Evolutionary conservation across 768 basidiomycete species (phyloP).

Genomic region (Calvatia gigantea): DNA sequence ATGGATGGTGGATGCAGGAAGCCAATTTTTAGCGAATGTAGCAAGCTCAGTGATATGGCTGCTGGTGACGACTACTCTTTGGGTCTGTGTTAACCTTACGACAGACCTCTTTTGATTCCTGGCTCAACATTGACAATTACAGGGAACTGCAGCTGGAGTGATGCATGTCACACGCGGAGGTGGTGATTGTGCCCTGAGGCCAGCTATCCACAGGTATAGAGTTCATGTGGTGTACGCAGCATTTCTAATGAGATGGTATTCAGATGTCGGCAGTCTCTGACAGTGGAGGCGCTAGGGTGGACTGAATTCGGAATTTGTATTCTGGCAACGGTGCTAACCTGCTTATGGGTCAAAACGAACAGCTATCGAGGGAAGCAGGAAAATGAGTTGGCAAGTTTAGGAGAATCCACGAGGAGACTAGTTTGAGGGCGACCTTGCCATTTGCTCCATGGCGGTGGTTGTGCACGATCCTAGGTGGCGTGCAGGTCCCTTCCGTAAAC

Average conservation of each 20-base stretch:
- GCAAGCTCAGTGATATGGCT: constrained; percentile 79
- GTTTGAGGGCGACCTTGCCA: constrained; percentile 12
- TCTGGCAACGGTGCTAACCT: constrained; percentile 52
- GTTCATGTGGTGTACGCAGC: constrained; percentile 18
- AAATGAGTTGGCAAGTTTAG: constrained; percentile 15
- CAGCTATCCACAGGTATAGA: constrained; percentile 49
- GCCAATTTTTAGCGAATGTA: constrained; percentile 69
- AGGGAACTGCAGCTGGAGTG: constrained; percentile 68
- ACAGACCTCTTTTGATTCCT: neutral
- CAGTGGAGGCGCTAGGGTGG: constrained; percentile 76
- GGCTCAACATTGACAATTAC: constrained; percentile 5
- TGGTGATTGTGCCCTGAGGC: constrained; percentile 50
- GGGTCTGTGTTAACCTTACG: constrained; percentile 44
- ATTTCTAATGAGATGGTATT: constrained; percentile 13
- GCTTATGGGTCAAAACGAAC: constrained; percentile 33
- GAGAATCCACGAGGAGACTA: constrained; percentile 23
- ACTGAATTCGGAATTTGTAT: constrained; percentile 64
- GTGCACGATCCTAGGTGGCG: neutral
- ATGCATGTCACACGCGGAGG: constrained; percentile 64
- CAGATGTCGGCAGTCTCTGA: constrained; percentile 70
- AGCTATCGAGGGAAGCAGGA: constrained; percentile 14
- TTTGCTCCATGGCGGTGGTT: neutral
- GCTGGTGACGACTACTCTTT: constrained; percentile 56
- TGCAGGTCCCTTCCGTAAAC: neutral
- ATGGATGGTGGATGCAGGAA: constrained; percentile 65